Evolutionary conservation across 2,329 filamentous ascomycete species (phyloP), one percentile per base, ranked within the genome.

Genomic region (Rhytidhysteron rufulum): DNA sequence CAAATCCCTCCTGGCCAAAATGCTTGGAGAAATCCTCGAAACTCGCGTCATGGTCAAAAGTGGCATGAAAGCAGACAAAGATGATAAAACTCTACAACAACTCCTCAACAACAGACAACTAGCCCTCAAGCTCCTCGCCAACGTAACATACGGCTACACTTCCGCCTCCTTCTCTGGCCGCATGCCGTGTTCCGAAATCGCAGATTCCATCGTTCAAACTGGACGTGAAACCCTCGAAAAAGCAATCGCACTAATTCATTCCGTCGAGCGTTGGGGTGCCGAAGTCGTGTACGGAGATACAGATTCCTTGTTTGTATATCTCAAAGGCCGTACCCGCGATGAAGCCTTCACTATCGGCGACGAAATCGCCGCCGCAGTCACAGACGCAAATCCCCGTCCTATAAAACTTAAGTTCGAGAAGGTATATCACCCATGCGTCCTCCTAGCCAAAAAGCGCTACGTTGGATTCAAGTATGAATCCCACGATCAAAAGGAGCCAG

Each of bases 201-300:
- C 93, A 6, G 93, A 98, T 68, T 95, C 88, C 65, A 98, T 98
- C 55, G 93, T 98, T 0, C 91, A 98, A 63, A 95, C 91, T 0
- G 93, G 86, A 1, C 82, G 93, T 10, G 93, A 98, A 66, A 98
- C 91, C 0, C 78, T 98, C 1, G 93, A 98, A 64, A 88, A 88
- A 45, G 87, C 93, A 2, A 95, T 97, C 48, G 88, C 89, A 0
- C 75, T 90, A 41, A 97, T 98, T 27, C 93, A 98, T 57, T 88
- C 88, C 0, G 82, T 90, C 10, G 78, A 84, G 48, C 78, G 79
- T 45, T 98, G 94, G 94, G 85, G 83, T 8, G 93, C 93, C 1
- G 93, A 98, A 66, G 93, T 98, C 1, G 91, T 98, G 1, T 98
- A 98, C 54, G 94, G 93, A 40, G 93, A 98, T 63, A 98, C 94